These are phyloP conservation scores for Fusarium sp. DNA, from an alignment of 2,329 filamentous ascomycete genomes.

Conservation along the genomic window DNA sequence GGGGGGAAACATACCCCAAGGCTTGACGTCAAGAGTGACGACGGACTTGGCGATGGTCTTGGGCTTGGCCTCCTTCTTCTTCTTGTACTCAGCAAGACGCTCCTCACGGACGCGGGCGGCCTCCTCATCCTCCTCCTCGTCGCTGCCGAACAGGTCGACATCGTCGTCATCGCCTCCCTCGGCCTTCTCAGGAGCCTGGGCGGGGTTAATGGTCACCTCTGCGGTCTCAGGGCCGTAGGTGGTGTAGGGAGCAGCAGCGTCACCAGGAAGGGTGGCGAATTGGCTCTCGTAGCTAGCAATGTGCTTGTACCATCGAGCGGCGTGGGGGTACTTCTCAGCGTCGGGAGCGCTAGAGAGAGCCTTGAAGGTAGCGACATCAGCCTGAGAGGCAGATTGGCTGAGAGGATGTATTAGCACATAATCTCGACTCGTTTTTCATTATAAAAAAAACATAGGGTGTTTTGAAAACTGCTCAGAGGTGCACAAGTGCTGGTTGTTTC, in stretches of 20 bases:
- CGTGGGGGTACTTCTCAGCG: constrained; percentile 89
- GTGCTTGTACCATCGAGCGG: constrained; percentile 99
- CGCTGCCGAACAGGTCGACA: constrained; percentile 91
- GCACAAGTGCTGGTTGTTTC: constrained; percentile 78
- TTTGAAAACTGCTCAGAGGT: constrained; percentile 69
- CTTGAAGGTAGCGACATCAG: constrained; percentile 96
- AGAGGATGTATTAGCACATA: constrained; percentile 30
- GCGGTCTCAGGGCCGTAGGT: constrained; percentile 87
- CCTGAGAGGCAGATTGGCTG: constrained; percentile 79
- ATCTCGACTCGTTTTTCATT: not conserved
- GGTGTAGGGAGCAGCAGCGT: constrained; percentile 87
- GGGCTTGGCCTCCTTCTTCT: constrained; percentile 94
- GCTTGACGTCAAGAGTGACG: constrained; percentile 96
- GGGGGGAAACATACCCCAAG: constrained; percentile 80
- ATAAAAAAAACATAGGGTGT: constrained; percentile 1
- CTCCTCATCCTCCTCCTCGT: constrained; percentile 94
- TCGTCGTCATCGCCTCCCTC: constrained; percentile 67
- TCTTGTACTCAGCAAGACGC: constrained; percentile 90
- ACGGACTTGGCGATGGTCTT: constrained; percentile 96
- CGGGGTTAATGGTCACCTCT: constrained; percentile 83
- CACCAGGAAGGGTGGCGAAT: constrained; percentile 89
- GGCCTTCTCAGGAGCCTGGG: constrained; percentile 68
- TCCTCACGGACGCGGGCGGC: constrained; percentile 85
- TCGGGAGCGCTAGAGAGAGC: constrained; percentile 79
- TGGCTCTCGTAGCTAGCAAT: constrained; percentile 91